Conservation (phyloP, 78 protist species). For the Speleostelium caveatum region DNA sequence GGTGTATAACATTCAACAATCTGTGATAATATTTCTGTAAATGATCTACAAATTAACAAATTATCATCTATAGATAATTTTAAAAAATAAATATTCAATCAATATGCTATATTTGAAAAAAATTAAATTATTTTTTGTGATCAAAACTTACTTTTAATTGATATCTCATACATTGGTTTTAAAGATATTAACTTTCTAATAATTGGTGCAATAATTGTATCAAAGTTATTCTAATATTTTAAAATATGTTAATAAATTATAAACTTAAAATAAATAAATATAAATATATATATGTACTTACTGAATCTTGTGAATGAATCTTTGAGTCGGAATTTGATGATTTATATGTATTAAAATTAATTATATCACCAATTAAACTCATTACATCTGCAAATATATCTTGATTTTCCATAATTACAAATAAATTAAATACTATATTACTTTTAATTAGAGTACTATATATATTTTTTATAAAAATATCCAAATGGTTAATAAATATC, state of each 20-base stretch:
- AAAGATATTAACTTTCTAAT: conserved; percentile 32
- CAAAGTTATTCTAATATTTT: conserved; percentile 4
- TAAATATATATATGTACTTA: neutral
- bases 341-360: conserved; percentile 54
- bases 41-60: conserved; percentile 36
- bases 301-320: conserved; percentile 22
- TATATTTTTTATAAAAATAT: neutral
- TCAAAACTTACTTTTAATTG: conserved; percentile 28
- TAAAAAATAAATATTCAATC: neutral
- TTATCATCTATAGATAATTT: conserved; percentile 8
- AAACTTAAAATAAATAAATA: neutral
- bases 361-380: conserved; percentile 57
- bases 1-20: conserved; percentile 77
- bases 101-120: neutral
- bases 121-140: neutral
- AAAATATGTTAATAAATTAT: no score
- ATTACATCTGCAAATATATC: neutral
- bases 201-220: conserved; percentile 36
- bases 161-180: conserved; percentile 31
- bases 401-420: conserved; percentile 13
- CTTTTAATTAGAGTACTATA: conserved; percentile 9
- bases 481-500: neutral
- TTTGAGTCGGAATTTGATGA: conserved; percentile 10
- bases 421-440: conserved; percentile 18
- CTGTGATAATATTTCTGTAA: conserved; percentile 66